Evolutionary conservation across 768 basidiomycete species (phyloP).

Genomic region (Kwoniella pini): DNA sequence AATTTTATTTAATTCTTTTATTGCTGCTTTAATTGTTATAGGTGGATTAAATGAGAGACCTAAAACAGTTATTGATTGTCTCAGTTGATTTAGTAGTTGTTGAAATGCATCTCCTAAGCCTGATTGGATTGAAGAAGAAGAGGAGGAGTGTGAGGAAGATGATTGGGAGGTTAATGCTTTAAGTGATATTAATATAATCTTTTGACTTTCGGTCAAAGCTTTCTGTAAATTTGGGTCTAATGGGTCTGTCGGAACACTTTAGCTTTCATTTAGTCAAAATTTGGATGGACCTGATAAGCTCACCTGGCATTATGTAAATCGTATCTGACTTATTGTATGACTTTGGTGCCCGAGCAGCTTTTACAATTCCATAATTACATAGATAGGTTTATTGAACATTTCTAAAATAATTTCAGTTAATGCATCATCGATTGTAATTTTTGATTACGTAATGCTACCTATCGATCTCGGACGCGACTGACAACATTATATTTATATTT

Average conservation of each 20-base stretch:
- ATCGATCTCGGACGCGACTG: constrained; percentile 4
- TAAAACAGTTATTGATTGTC: constrained; percentile 34
- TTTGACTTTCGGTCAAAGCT: constrained; percentile 10
- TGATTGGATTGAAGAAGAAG: constrained; percentile 12
- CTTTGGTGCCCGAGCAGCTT: too few species aligned
- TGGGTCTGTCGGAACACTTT: neutral
- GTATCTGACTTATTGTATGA: neutral
- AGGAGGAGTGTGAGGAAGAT: constrained; percentile 4
- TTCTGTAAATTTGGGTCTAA: constrained; percentile 13
- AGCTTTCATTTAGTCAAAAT: neutral
- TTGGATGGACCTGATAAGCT: neutral
- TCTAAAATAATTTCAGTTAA: too few species aligned
- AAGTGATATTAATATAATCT: constrained; percentile 2
- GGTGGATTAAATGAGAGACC: constrained; percentile 45
- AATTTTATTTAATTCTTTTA: constrained; percentile 35
- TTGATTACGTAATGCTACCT: too few species aligned
- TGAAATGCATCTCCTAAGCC: constrained; percentile 23
- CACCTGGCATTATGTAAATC: neutral
- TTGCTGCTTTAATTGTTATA: constrained; percentile 35
- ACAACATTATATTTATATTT: constrained; percentile 2
- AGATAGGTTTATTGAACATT: too few species aligned
- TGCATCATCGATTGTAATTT: too few species aligned
- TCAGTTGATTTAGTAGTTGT: constrained; percentile 22
- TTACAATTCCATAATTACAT: too few species aligned
- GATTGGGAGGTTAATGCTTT: constrained; percentile 16